These are phyloP conservation scores for Aspergillus hortae DNA, from an alignment of 2,329 filamentous ascomycete genomes.

Conservation along the genomic window DNA sequence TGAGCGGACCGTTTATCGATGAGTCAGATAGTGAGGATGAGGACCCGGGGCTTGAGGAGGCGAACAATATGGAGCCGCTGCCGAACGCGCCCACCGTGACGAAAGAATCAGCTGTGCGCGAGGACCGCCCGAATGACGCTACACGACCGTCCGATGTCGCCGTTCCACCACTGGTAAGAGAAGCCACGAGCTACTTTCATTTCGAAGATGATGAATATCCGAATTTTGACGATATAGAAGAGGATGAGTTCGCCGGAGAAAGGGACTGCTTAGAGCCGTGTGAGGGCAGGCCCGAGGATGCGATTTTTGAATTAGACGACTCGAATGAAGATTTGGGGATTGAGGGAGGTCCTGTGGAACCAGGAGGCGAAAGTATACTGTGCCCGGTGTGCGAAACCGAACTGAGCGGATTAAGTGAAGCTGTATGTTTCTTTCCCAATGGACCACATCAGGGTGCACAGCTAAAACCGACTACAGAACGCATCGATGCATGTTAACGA, in stretches of 20 bases:
- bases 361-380: conserved; percentile 24
- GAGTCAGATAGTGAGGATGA: conserved; percentile 55
- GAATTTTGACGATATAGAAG: conserved; percentile 59
- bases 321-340: conserved; percentile 16
- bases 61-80: not conserved
- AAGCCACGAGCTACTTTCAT: conserved; percentile 44
- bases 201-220: conserved; percentile 47
- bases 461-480: conserved; percentile 49
- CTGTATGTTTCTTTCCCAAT: conserved; percentile 23
- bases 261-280: conserved; percentile 59
- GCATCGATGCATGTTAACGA: conserved; percentile 84
- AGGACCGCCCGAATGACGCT: conserved; percentile 1
- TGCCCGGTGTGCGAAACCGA: conserved; percentile 77
- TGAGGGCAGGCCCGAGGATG: conserved; percentile 37
- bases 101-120: not conserved
- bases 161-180: conserved; percentile 47
- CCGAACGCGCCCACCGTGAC: conserved; percentile 7
- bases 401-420: conserved; percentile 56
- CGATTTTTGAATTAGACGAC: conserved; percentile 19
- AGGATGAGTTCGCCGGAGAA: conserved; percentile 56
- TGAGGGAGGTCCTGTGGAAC: conserved; percentile 15
- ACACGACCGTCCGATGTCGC: conserved; percentile 18
- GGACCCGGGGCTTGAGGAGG: conserved; percentile 21
- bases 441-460: not conserved
- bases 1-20: conserved; percentile 39